phyloP scores from a whole-genome alignment of 177 flowering plant genomes.

The Vitis hybrid region DNA sequence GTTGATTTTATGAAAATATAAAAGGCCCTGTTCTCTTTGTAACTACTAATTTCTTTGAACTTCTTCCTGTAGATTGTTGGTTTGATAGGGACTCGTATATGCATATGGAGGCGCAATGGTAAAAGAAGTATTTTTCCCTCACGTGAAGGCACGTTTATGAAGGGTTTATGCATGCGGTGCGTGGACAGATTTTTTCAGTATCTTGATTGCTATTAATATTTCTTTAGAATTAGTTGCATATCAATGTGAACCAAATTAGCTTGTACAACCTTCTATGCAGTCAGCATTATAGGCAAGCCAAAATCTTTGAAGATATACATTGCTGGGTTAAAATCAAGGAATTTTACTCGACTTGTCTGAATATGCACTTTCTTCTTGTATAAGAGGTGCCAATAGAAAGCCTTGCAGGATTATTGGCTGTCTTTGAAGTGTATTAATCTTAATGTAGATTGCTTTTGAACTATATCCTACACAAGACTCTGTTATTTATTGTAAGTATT shows the following conservation, averaged over 20 bases:
- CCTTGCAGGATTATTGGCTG: too few species aligned
- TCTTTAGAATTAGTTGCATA: slow-evolving; percentile 1
- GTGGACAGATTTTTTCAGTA: slow-evolving; percentile 12
- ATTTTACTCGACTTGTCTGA: not conserved
- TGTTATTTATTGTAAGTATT: too few species aligned
- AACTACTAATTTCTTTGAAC: not conserved
- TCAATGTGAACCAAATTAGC: not conserved
- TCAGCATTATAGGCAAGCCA: not conserved
- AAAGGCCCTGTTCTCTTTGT: too few species aligned
- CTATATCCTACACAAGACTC: too few species aligned
- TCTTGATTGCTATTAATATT: not conserved
- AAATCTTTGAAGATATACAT: not conserved
- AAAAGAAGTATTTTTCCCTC: slow-evolving; percentile 70
- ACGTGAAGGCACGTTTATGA: slow-evolving; percentile 52
- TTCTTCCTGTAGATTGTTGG: slow-evolving; percentile 69
- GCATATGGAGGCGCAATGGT: slow-evolving; percentile 85
- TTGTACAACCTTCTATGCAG: not conserved
- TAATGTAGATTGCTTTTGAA: too few species aligned
- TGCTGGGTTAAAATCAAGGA: not conserved
- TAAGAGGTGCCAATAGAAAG: too few species aligned
- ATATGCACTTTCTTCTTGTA: too few species aligned
- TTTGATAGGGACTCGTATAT: slow-evolving; percentile 67
- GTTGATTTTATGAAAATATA: not conserved
- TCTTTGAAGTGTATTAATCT: too few species aligned
- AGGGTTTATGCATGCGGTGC: slow-evolving; percentile 82